Conservation (phyloP, 768 basidiomycete genomes). For the Dictyophora rubrovolvata region DNA sequence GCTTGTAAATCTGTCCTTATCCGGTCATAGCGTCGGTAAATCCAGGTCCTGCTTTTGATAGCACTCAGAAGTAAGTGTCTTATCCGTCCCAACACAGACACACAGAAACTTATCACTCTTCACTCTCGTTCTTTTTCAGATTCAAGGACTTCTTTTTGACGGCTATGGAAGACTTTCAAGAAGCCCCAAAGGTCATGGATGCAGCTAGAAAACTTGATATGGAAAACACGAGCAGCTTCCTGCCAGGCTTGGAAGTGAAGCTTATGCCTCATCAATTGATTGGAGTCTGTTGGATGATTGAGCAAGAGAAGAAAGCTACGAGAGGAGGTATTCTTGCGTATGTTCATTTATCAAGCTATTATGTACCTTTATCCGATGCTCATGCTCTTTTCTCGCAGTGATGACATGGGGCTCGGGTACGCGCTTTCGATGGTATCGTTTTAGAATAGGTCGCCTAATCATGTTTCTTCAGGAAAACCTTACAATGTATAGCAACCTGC, state of each 20-base stretch:
- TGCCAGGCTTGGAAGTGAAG: slow-evolving; percentile 62
- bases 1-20: not conserved
- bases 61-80: not conserved
- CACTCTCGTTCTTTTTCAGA: not conserved
- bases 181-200: slow-evolving; percentile 23
- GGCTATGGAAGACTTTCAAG: slow-evolving; percentile 16
- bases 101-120: not conserved
- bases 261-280: slow-evolving; percentile 68
- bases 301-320: slow-evolving; percentile 39
- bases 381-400: slow-evolving; percentile 24
- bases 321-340: slow-evolving; percentile 58
- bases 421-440: not conserved
- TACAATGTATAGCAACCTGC: slow-evolving; percentile 77
- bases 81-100: no score
- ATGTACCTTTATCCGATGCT: not conserved
- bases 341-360: slow-evolving; percentile 14
- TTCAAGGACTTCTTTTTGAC: slow-evolving; percentile 9
- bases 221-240: slow-evolving; percentile 37
- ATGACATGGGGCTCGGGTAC: slow-evolving; percentile 59
- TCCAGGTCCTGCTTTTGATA: not conserved
- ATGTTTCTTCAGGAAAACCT: slow-evolving; percentile 36
- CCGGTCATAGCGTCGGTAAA: not conserved
- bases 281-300: slow-evolving; percentile 73
- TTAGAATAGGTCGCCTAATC: slow-evolving; percentile 21
- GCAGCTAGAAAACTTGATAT: slow-evolving; percentile 21